Evolutionary conservation across 2,329 filamentous ascomycete genomes (phyloP).

Genomic region (Metarhizium guizhouense): DNA sequence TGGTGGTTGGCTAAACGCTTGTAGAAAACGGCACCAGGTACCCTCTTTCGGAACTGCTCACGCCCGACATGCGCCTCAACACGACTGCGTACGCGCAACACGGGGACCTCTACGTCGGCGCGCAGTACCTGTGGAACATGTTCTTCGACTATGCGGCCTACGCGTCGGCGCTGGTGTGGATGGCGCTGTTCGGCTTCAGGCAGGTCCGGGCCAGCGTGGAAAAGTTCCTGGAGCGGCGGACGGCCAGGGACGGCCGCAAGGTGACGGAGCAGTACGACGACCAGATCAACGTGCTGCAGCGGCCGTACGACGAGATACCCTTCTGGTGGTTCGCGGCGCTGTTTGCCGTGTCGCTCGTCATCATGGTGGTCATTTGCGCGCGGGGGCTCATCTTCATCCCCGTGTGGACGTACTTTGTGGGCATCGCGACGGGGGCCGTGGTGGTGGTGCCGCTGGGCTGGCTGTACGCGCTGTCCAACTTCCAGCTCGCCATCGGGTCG

Average conservation of each 20-base stretch:
- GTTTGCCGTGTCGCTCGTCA: conserved; percentile 38
- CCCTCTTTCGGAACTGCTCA: conserved; percentile 23
- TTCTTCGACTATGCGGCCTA: conserved; percentile 55
- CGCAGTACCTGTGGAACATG: conserved; percentile 47
- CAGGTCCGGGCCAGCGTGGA: conserved; percentile 35
- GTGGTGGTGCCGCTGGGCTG: conserved; percentile 49
- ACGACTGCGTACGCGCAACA: conserved; percentile 36
- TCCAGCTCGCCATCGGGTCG: conserved; percentile 42
- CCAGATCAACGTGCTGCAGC: conserved; percentile 49
- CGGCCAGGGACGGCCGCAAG: conserved; percentile 16
- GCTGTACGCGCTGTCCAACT: conserved; percentile 52
- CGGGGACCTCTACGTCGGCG: conserved; percentile 47
- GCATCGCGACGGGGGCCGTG: conserved; percentile 42
- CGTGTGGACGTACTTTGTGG: conserved; percentile 51
- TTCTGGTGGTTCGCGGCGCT: conserved; percentile 47
- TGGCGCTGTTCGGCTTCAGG: conserved; percentile 43
- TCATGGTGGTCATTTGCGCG: conserved; percentile 40
- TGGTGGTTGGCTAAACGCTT: background rate
- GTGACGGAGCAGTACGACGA: conserved; percentile 50
- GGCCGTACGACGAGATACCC: conserved; percentile 49
- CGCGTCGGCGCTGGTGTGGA: conserved; percentile 49
- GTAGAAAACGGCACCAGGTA: conserved; percentile 24
- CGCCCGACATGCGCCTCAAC: conserved; percentile 32
- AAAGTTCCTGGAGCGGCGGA: conserved; percentile 31
- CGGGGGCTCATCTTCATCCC: conserved; percentile 47